Conservation (phyloP, 2,329 filamentous ascomycete species). For the Chaetoscypha palmicola region DNA sequence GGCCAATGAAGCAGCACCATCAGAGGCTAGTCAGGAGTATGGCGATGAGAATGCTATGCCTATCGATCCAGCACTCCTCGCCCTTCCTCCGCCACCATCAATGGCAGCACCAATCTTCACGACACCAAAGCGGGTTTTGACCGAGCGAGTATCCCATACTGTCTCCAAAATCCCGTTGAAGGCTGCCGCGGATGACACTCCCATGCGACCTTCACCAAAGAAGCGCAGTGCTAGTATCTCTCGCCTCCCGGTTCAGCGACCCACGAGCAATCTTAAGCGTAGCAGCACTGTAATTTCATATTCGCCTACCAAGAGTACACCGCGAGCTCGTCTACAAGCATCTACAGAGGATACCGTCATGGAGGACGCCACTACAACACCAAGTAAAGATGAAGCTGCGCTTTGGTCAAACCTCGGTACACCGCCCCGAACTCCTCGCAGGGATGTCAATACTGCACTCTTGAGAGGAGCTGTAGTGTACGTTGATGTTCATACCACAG, state of each 20-base stretch:
- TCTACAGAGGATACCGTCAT: constrained; percentile 12
- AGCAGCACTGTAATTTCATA: constrained; percentile 49
- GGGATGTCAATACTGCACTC: constrained; percentile 45
- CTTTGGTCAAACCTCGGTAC: constrained; percentile 49
- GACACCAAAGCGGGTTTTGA: constrained; percentile 25
- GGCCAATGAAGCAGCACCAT: constrained; percentile 25
- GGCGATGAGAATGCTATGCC: constrained; percentile 59
- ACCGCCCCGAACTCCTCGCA: constrained; percentile 49
- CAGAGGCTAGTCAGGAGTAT: constrained; percentile 59
- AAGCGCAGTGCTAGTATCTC: constrained; percentile 38
- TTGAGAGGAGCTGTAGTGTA: constrained; percentile 69
- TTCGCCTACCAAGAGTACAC: constrained; percentile 40
- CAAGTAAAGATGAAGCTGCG: constrained; percentile 43
- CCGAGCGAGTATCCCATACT: constrained; percentile 53
- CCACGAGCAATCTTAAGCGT: constrained; percentile 35
- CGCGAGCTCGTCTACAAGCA: constrained; percentile 4
- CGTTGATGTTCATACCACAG: constrained; percentile 76
- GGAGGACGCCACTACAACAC: constrained; percentile 19
- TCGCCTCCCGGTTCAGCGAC: constrained; percentile 37
- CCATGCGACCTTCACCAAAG: constrained; percentile 32
- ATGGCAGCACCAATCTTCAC: constrained; percentile 11
- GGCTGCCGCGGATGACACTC: constrained; percentile 47
- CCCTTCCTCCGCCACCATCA: constrained; percentile 6
- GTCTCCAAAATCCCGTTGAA: constrained; percentile 73
- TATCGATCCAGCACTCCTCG: constrained; percentile 43